Percentiles rank a stretch among this genome's conserved stretches.
Conservation (phyloP, 257 asterid genomes). For the Asclepias syriaca region DNA sequence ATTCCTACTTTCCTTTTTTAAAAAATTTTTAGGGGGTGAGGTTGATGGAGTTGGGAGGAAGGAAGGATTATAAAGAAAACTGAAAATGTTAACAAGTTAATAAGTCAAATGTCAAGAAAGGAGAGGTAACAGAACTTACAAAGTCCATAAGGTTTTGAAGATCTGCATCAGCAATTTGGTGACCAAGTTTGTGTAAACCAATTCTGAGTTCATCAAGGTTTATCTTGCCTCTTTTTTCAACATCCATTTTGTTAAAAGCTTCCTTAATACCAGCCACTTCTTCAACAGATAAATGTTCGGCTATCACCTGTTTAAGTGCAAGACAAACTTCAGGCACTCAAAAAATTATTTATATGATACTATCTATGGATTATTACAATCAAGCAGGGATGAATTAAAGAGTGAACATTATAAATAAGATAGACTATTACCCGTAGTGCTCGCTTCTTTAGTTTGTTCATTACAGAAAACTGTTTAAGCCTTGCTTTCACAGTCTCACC, state of each 20-base stretch:
- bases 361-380: neutral
- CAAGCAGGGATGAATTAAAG: neutral
- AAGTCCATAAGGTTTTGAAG: constrained; percentile 60
- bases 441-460: constrained; percentile 66
- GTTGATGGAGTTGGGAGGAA: neutral
- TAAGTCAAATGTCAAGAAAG: neutral
- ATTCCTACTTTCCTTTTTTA: neutral
- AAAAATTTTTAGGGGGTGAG: no score
- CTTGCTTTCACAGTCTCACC: constrained; percentile 77
- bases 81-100: neutral
- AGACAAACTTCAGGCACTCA: constrained; percentile 11
- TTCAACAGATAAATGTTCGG: constrained; percentile 64
- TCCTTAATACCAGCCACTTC: constrained; percentile 70
- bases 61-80: neutral
- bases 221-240: constrained; percentile 42
- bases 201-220: constrained; percentile 42
- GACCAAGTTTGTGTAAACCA: constrained; percentile 58
- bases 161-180: constrained; percentile 47
- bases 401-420: neutral
- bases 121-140: constrained; percentile 26
- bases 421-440: constrained; percentile 46
- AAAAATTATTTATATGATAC: neutral
- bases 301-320: constrained; percentile 40
- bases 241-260: constrained; percentile 48
- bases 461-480: constrained; percentile 63